Evolutionary conservation across 371 early-diverging fungal genomes (phyloP), one percentile per base, ranked within the genome.

Genomic region (Coelomomyces lativittatus): DNA sequence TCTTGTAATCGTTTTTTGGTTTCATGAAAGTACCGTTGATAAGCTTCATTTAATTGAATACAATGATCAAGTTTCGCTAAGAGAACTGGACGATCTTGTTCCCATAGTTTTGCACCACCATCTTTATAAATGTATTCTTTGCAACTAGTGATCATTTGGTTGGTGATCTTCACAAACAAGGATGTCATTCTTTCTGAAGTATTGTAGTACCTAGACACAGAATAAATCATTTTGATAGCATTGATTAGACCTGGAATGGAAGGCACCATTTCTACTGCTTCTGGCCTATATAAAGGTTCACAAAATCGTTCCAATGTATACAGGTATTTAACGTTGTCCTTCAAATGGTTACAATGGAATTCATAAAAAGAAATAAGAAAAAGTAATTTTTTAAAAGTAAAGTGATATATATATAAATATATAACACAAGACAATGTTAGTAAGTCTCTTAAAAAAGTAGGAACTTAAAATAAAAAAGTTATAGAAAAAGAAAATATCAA

Each of bases 161-260:
- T 76, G 19, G 77, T 73, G 37, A 76, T 67, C 47, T 76, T 76
- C 31, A 76, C 74, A 48, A 76, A 73, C 33, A 76, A 57, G 3
- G 72, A 71, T 1, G 77, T 76, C 74, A 76, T 76, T 27, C 77
- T 51, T 52, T 76, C 77, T 2, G 77, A 76, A 8, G 77, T 73
- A 54, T 76, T 73, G 59, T 73, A 73, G 53, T 73, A 73, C 3
- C 74, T 56, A n/a, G 77, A 76, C 39, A 76, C 71, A 44, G 57
- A 48, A 56, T 71, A 71, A 37, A 75, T 73, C 77, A 76, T 76
- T 52, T 76, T 76, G 41, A 76, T 73, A 25, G 77, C 77, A 44
- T 76, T 73, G 51, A 76, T 73, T 17, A 76, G 53, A 2, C 74
- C 77, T 0, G 77, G 77, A 32, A 76, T 70, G 19, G 74, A 56